These are phyloP conservation scores for Monilinia vaccinii-corymbosi DNA, from an alignment of 2,329 filamentous ascomycete genomes.

Conservation along the genomic window DNA sequence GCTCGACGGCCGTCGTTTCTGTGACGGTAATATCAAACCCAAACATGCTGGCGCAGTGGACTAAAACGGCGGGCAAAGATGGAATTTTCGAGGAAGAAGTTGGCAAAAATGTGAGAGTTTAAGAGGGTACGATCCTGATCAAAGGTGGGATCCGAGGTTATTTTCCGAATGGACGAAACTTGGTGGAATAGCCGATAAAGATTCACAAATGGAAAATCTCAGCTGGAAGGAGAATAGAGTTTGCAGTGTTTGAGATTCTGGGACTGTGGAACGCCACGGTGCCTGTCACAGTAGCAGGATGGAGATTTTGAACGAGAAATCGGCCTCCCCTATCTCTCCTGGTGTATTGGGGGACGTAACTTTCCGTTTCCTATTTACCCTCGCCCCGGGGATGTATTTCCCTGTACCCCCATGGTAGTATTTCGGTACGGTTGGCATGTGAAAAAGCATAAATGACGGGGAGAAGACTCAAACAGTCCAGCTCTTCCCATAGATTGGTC, in stretches of 20 bases:
- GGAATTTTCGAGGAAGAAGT: not conserved
- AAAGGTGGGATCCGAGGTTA: constrained; percentile 2
- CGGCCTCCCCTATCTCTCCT: not conserved
- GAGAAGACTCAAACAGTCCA: not conserved
- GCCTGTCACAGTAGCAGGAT: too few relatives aligned
- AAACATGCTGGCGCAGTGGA: not conserved
- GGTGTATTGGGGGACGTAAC: not conserved
- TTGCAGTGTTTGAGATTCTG: not conserved
- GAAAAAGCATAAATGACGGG: not conserved
- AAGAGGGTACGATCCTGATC: not conserved
- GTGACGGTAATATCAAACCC: constrained; percentile 4
- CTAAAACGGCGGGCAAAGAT: not conserved
- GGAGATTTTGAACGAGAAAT: not conserved
- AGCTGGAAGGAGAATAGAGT: not conserved
- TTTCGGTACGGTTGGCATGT: not conserved
- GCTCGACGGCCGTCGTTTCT: constrained; percentile 1
- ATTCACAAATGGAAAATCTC: not conserved
- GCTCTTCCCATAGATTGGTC: too few relatives aligned
- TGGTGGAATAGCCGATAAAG: not conserved
- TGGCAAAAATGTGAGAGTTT: not conserved
- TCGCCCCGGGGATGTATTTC: not conserved
- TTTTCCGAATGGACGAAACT: not conserved
- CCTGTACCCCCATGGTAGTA: not conserved
- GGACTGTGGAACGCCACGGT: not conserved
- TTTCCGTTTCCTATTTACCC: not conserved